Evolutionary conservation across 2,329 filamentous ascomycete species (phyloP).

Genomic region (Fusarium coffeatum): DNA sequence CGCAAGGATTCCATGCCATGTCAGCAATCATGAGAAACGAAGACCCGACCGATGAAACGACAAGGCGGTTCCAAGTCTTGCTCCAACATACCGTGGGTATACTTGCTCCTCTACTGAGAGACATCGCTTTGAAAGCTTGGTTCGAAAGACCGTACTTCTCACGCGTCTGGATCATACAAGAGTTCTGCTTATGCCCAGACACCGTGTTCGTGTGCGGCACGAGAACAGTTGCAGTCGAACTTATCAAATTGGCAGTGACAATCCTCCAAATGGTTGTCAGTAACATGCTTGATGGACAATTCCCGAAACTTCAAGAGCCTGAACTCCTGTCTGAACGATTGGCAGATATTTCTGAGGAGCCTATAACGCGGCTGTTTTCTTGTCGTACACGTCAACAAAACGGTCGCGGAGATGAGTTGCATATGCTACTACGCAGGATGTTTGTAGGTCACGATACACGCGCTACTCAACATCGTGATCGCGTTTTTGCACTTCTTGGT

Average conservation of each 20-base stretch:
- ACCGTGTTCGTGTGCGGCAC: not conserved
- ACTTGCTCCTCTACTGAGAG: not conserved
- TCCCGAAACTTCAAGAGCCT: rapidly evolving
- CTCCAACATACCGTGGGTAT: rapidly evolving
- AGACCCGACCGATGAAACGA: not conserved
- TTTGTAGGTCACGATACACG: not conserved
- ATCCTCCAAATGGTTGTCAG: not conserved
- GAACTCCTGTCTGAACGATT: not conserved
- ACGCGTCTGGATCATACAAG: constrained; percentile 6
- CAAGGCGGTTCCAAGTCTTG: not conserved
- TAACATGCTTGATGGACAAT: not conserved
- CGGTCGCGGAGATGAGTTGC: not conserved
- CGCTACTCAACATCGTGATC: not conserved
- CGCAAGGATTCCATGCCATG: not conserved
- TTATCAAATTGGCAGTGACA: not conserved
- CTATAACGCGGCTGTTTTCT: not conserved
- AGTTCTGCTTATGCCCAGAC: not conserved
- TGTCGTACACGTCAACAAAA: not conserved
- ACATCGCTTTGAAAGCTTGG: not conserved
- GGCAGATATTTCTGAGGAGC: not conserved
- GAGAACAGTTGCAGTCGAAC: not conserved
- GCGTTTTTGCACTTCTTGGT: not conserved
- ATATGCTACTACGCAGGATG: not conserved
- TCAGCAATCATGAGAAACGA: not conserved
- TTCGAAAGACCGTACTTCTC: constrained; percentile 1